These are phyloP conservation scores for Globisporangium spiculum DNA, from an alignment of 352 stramenopile species.

Conservation along the genomic window DNA sequence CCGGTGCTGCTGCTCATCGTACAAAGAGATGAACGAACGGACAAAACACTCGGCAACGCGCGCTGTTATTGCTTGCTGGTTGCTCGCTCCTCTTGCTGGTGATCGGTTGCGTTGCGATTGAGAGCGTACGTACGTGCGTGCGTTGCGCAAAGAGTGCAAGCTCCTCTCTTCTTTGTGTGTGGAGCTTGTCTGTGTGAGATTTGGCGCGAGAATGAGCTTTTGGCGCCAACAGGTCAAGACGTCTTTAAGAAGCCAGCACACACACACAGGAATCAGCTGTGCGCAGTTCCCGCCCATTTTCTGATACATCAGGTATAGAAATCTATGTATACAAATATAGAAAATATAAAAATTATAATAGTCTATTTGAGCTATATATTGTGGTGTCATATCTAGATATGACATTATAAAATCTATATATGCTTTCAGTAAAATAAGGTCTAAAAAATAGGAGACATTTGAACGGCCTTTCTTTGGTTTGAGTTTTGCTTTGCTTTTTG, in stretches of 20 bases:
- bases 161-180: background rate
- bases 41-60: background rate
- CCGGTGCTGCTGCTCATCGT: background rate
- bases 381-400: no score
- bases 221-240: constrained; percentile 1
- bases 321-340: background rate
- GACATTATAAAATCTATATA: no score
- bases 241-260: background rate
- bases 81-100: background rate
- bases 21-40: background rate
- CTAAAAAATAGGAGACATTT: no score
- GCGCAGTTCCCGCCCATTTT: background rate
- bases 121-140: background rate
- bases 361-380: no score
- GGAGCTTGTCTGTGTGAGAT: background rate
- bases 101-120: background rate
- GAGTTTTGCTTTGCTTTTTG: no score
- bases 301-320: background rate
- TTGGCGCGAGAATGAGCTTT: background rate
- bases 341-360: no score
- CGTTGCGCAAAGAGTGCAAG: background rate
- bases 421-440: no score
- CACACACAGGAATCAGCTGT: background rate
- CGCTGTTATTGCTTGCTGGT: background rate
- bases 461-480: no score